Base-by-base conservation (phyloP, 768 basidiomycete species). In the Agaricus bisporus region DNA sequence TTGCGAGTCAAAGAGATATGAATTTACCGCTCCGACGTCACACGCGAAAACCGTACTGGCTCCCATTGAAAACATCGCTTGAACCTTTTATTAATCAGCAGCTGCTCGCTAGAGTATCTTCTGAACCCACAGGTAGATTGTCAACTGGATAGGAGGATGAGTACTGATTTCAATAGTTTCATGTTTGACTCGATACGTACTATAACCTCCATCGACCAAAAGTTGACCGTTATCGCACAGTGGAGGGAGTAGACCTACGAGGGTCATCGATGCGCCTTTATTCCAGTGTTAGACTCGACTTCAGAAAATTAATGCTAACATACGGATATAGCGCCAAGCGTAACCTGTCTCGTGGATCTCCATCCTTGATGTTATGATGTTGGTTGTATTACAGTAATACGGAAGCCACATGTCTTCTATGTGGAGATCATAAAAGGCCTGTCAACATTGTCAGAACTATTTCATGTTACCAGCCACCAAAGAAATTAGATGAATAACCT, bases 361-460 rank as follows among this genome's bases (percentile, higher is more conserved):
- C 93, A 98, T 98, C 8, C 85, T 80, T 8, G 93, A 97, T 42
- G 90, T 91, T 49, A 86, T 93, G 66, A 99, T 97, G 62, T 98
- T 98, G 17, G 97, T 95, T 2, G 95, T 91, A 62, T 98, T 98
- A 70, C 94, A 97, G 70, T 95, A 98, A 73, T 83, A 98, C 4
- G 95, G 97, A 5, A 99, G 75, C 97, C 95, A 98, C 90, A 97
- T 95, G 69, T 97, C 95, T 68, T 93, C 89, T 38, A 92, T 92
- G 61, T 98, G 94, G 39, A 94, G 81, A 67, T 91, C 92, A 60
- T 93, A 95, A 66, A 97, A 95, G 15, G 90, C 83, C 81, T 91
- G 62, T 15, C 44, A 44, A 41, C 39, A 26, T 26, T 12, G 26
- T 58, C 29, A 58, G 59, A 20, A 38, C 17, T 37, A 17, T 17